Evolutionary conservation across 441 rosid species (phyloP), one percentile per base, ranked within the genome.

Genomic region (Sinapis alba): DNA sequence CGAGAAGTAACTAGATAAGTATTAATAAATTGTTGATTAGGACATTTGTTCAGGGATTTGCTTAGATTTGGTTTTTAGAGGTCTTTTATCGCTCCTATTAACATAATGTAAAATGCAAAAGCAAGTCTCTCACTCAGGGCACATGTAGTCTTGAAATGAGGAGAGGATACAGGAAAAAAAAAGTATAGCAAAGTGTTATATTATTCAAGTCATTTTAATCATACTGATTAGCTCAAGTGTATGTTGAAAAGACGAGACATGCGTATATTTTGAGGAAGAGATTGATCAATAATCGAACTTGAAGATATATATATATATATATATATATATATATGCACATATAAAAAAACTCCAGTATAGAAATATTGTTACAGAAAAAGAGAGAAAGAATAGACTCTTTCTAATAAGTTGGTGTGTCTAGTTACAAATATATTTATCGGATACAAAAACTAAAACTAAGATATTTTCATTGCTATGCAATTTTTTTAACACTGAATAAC

Each of bases 1-100:
- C 8, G 27, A 71, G 67, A 58, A 53, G 63, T 67, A 27, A 43
- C 7, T 61, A 61, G 10, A 51, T 16, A 30, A 15, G 3, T 36
- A 64, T 45, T 41, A 43, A 43, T 45, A 45, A 60, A 19, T 32
- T 70, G 32, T 34, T 50, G 30, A 59, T 62, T 58, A 76, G 77
- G 77, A 82, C 91, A 83, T 65, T 32, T 15, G 74, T 79, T 80
- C 83, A 82, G 88, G 96, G 93, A 88, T 90, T 83, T 90, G 96
- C 89, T 78, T 79, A 83, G 93, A 87, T 87, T 78, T 88, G 83
- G 86, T 86, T 27, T 78, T 80, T 74, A 65, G 64, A 77, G 71
- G 69, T 76, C 66, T 67, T 78, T 43, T 76, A 45, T 71, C 81
- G 54, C 54, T 63, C 28, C 69, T 75, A 76, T 85, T 82, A 71